phyloP scores from a whole-genome alignment of 495 filamentous ascomycete genomes.

The Penicillium bovifimosum region DNA sequence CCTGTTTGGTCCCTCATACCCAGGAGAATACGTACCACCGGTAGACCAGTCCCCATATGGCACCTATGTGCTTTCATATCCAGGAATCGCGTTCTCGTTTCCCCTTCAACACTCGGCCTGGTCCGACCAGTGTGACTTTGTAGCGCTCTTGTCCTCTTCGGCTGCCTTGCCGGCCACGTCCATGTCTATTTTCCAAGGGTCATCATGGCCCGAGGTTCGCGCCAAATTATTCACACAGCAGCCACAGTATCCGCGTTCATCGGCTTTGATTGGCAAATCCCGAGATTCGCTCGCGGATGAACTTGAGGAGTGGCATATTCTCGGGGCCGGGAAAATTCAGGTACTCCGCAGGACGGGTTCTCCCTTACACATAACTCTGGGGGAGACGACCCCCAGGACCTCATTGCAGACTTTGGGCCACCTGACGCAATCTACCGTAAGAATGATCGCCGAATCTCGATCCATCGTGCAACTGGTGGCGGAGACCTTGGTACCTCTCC shows the following conservation, averaged over 20 bases:
- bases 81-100: conserved; percentile 88
- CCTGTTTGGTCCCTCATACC: conserved; percentile 84
- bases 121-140: conserved; percentile 76
- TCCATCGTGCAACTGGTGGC: conserved; percentile 54
- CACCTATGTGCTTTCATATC: conserved; percentile 84
- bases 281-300: conserved; percentile 70
- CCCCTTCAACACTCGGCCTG: conserved; percentile 71
- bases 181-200: conserved; percentile 83
- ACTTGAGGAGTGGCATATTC: conserved; percentile 69
- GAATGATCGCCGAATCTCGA: conserved; percentile 85
- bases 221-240: conserved; percentile 67
- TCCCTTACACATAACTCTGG: conserved; percentile 62
- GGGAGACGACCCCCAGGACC: conserved; percentile 85
- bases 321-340: conserved; percentile 70
- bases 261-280: conserved; percentile 50
- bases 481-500: conserved; percentile 40
- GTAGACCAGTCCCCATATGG: conserved; percentile 49
- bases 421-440: conserved; percentile 95
- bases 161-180: conserved; percentile 66
- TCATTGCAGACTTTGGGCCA: conserved; percentile 83
- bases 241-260: conserved; percentile 59
- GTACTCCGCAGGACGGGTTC: conserved; percentile 57
- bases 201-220: conserved; percentile 81
- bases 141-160: conserved; percentile 75
- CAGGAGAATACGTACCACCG: conserved; percentile 79